Evolutionary conservation across 2,329 filamentous ascomycete genomes (phyloP).

Genomic region (Talaromyces sp.): DNA sequence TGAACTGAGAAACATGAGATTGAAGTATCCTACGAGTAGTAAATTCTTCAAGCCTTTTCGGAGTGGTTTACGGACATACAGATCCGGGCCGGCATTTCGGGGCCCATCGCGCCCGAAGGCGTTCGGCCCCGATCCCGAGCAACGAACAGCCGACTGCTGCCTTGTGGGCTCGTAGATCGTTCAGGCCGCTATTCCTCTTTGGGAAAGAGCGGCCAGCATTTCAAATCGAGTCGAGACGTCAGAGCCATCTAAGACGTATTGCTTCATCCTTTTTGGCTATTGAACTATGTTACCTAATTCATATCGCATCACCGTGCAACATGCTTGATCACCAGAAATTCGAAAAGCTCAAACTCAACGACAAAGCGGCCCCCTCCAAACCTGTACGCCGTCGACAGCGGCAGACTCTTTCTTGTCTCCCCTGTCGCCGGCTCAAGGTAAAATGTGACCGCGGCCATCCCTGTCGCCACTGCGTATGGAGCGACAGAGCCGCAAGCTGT

Average conservation of each 20-base stretch:
- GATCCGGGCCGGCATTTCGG: not conserved
- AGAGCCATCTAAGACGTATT: not conserved
- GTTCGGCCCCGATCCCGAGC: not conserved
- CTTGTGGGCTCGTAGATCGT: not conserved
- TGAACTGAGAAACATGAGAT: not conserved
- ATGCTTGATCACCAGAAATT: conserved; percentile 6
- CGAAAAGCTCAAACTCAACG: conserved; percentile 11
- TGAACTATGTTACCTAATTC: not conserved
- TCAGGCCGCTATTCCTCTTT: not conserved
- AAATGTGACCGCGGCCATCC: conserved; percentile 18
- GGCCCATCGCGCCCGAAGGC: not conserved
- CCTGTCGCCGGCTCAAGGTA: conserved; percentile 19
- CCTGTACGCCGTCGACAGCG: conserved; percentile 17
- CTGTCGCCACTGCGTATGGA: conserved; percentile 19
- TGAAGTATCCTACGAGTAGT: not conserved
- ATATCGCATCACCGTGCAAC: not conserved
- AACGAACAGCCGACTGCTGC: not conserved
- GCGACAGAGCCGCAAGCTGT: conserved; percentile 17
- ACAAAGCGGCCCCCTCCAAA: conserved; percentile 6
- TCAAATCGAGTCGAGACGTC: not conserved
- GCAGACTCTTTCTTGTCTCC: conserved; percentile 19
- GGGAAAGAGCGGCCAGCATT: not conserved
- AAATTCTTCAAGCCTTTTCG: not conserved
- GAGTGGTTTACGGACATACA: not conserved
- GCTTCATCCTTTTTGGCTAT: not conserved